These are phyloP conservation scores for Nothophaeocryptopus gaeumannii DNA, from an alignment of 2,329 filamentous ascomycete species.

Conservation along the genomic window DNA sequence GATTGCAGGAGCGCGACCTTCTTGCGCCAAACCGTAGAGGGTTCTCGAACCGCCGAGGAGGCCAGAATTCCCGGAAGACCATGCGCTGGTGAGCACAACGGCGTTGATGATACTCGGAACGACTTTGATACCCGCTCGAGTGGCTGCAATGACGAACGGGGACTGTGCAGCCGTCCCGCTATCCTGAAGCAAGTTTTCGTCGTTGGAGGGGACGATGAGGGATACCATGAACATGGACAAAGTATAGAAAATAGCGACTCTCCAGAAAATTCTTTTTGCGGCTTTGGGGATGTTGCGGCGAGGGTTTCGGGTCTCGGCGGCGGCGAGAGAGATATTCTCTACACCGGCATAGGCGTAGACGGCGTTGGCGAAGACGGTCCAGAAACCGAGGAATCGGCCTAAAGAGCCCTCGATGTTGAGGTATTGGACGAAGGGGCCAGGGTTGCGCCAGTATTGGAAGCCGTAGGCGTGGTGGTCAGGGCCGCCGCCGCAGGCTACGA, in stretches of 20 bases:
- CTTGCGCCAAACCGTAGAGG: slow-evolving; percentile 56
- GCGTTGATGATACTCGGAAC: slow-evolving; percentile 67
- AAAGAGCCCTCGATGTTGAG: slow-evolving; percentile 10
- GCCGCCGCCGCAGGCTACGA: slow-evolving; percentile 36
- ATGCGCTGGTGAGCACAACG: slow-evolving; percentile 65
- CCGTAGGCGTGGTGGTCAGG: slow-evolving; percentile 38
- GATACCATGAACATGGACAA: slow-evolving; percentile 12
- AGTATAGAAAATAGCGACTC: slow-evolving; percentile 33
- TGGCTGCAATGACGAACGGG: slow-evolving; percentile 65
- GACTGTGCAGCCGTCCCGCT: slow-evolving; percentile 45
- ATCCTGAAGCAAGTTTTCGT: slow-evolving; percentile 30
- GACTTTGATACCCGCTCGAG: slow-evolving; percentile 57
- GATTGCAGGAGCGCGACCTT: slow-evolving; percentile 59
- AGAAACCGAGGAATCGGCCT: slow-evolving; percentile 24
- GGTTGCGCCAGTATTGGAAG: slow-evolving; percentile 21
- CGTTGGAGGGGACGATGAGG: slow-evolving; percentile 31
- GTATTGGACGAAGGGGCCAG: slow-evolving; percentile 18
- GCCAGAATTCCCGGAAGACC: slow-evolving; percentile 54
- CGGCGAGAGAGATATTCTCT: slow-evolving; percentile 12
- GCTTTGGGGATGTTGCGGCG: slow-evolving; percentile 20
- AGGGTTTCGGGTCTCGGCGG: slow-evolving; percentile 22
- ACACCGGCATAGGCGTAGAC: slow-evolving; percentile 18
- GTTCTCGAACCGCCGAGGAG: slow-evolving; percentile 52
- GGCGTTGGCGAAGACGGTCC: slow-evolving; percentile 15
- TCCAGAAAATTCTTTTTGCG: slow-evolving; percentile 1